phyloP scores from a whole-genome alignment of 208 protist genomes.

The Polymyxa betae region DNA sequence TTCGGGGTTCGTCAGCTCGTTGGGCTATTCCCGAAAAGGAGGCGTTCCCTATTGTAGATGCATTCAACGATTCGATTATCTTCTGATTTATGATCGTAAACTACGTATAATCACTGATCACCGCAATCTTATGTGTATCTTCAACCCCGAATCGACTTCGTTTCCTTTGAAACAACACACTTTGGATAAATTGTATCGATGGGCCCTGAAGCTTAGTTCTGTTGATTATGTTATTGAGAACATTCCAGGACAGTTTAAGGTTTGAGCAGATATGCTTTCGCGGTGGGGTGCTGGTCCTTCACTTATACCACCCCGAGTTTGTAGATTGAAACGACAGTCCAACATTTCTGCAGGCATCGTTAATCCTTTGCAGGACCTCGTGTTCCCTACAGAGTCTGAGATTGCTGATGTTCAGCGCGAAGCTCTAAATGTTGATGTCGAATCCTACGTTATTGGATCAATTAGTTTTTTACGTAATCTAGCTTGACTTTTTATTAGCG shows the following conservation, averaged over 20 bases:
- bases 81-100: not conserved
- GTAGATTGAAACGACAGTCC: not conserved
- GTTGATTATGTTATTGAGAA: not conserved
- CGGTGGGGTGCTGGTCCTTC: not conserved
- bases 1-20: not conserved
- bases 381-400: not conserved
- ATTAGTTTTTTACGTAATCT: too few species aligned
- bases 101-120: constrained; percentile 8
- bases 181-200: constrained; percentile 27
- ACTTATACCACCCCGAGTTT: not conserved
- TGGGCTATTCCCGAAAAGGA: not conserved
- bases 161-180: constrained; percentile 22
- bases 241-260: constrained; percentile 24
- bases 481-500: not conserved
- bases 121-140: not conserved
- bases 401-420: not conserved
- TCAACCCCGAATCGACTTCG: not conserved
- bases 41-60: constrained; percentile 28
- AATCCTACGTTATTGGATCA: too few species aligned
- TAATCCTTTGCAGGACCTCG: not conserved
- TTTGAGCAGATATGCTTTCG: not conserved
- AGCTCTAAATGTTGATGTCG: not conserved
- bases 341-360: not conserved
- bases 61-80: constrained; percentile 6
- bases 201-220: not conserved